A percentile compares a stretch with the other conserved stretches of the same genome.
These are phyloP conservation scores for Pleurotus djamor DNA, from an alignment of 768 basidiomycete genomes.

Conservation along the genomic window DNA sequence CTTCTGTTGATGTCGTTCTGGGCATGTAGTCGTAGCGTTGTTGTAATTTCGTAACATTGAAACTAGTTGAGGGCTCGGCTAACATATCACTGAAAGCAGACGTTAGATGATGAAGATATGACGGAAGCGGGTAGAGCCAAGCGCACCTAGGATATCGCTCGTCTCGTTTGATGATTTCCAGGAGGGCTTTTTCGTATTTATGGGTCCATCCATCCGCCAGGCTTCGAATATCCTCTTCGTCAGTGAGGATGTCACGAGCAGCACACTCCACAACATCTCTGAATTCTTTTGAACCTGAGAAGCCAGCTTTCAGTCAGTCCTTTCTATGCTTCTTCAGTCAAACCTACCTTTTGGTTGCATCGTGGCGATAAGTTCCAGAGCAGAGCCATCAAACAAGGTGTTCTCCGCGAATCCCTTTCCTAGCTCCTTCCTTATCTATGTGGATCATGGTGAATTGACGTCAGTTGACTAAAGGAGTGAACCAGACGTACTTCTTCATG, in stretches of 20 bases:
- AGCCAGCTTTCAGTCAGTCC: neutral
- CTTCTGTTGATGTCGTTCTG: conserved; percentile 5
- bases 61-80: conserved; percentile 3
- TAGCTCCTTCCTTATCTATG: neutral
- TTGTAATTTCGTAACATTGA: conserved; percentile 22
- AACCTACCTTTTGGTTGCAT: conserved; percentile 37
- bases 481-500: conserved; percentile 16
- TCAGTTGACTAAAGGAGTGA: neutral
- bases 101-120: too few relatives aligned
- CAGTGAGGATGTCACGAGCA: conserved; percentile 38
- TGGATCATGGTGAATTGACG: neutral
- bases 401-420: neutral
- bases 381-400: neutral
- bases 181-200: conserved; percentile 32
- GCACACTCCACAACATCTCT: conserved; percentile 32
- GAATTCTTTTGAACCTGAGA: conserved; percentile 33
- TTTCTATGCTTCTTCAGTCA: neutral
- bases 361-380: conserved; percentile 26
- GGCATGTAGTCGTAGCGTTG: conserved; percentile 28
- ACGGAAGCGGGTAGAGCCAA: too few relatives aligned
- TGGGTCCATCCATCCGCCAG: conserved; percentile 25
- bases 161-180: conserved; percentile 32
- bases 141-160: too few relatives aligned
- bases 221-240: conserved; percentile 45
- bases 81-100: neutral